Conservation (phyloP, 139 green algal species). For the Micractinium sp. region DNA sequence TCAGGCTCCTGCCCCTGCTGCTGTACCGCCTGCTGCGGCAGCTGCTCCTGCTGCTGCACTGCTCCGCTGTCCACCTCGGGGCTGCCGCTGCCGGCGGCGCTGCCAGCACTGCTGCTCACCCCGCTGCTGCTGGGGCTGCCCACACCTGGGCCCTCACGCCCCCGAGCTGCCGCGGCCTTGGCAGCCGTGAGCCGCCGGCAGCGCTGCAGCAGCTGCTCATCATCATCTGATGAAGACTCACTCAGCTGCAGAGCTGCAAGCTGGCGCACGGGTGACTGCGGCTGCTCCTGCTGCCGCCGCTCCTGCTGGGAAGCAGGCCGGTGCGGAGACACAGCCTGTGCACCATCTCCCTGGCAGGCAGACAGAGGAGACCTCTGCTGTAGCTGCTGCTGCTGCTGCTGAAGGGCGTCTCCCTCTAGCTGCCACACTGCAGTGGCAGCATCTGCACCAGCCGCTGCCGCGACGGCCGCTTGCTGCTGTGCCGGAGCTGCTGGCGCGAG, state of each 20-base stretch:
- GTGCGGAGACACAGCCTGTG: background rate
- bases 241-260: background rate
- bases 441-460: background rate
- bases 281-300: background rate
- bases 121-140: background rate
- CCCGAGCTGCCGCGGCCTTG: background rate
- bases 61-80: background rate
- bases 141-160: background rate
- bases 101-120: background rate
- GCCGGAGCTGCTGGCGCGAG: background rate
- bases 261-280: background rate
- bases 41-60: too few species aligned
- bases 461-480: constrained; percentile 16
- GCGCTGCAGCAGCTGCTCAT: constrained; percentile 24
- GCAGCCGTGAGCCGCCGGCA: background rate
- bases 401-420: background rate
- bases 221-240: constrained; percentile 6
- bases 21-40: background rate
- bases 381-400: background rate
- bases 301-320: background rate
- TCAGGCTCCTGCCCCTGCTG: background rate
- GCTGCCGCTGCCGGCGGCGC: background rate
- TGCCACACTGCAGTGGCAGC: background rate
- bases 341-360: background rate
- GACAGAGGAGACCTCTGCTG: background rate